phyloP scores from a whole-genome alignment of 495 filamentous ascomycete genomes.

The Annulohypoxylon maeteangense region DNA sequence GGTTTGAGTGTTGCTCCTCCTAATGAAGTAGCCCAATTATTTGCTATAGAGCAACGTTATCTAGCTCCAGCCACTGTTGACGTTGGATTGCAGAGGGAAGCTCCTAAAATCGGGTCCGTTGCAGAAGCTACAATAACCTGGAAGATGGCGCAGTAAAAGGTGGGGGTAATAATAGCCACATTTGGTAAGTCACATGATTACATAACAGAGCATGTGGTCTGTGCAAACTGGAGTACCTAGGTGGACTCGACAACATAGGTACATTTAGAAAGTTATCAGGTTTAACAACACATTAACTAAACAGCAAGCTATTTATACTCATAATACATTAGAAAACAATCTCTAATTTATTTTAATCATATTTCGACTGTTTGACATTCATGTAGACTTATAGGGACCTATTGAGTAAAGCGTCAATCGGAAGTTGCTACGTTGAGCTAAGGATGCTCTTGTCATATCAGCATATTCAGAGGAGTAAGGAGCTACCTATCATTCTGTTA shows the following conservation, averaged over 20 bases:
- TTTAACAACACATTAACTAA: too few relatives aligned
- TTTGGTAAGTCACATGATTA: slow-evolving; percentile 34
- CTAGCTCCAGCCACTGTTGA: slow-evolving; percentile 44
- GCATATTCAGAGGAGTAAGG: not conserved
- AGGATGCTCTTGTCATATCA: not conserved
- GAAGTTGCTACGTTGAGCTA: not conserved
- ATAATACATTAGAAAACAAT: too few relatives aligned
- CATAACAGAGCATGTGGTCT: slow-evolving; percentile 1
- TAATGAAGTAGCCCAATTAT: slow-evolving; percentile 31
- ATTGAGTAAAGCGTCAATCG: not conserved
- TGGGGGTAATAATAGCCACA: slow-evolving; percentile 38
- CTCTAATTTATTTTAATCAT: too few relatives aligned
- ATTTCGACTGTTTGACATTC: too few relatives aligned
- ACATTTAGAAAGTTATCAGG: too few relatives aligned
- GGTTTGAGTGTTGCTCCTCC: slow-evolving; percentile 18
- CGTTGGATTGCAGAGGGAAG: slow-evolving; percentile 37
- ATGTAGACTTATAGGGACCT: too few relatives aligned
- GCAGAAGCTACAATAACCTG: slow-evolving; percentile 35
- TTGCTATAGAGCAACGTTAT: slow-evolving; percentile 29
- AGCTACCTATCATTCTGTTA: not conserved
- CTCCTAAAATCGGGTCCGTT: slow-evolving; percentile 31
- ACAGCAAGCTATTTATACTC: too few relatives aligned
- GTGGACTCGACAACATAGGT: too few relatives aligned
- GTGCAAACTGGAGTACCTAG: too few relatives aligned
- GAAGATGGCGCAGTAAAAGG: slow-evolving; percentile 27